phyloP scores from a whole-genome alignment of 2,329 filamentous ascomycete species.

The Lasiodiplodia sp. region DNA sequence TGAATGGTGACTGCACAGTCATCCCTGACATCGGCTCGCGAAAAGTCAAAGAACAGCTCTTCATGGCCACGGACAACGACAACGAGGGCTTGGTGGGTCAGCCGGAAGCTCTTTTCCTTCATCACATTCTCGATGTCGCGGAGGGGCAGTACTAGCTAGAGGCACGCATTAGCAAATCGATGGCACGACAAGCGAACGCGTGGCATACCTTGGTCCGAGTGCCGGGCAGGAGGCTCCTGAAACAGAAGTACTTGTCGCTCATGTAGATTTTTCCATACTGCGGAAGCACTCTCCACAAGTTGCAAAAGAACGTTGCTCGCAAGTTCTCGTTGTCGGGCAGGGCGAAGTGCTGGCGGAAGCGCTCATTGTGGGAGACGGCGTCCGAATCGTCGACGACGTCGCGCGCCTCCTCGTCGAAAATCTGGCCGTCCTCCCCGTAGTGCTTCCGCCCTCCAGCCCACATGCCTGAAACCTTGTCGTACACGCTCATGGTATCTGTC shows the following conservation, averaged over 20 bases:
- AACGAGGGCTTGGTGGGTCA: slow-evolving; percentile 88
- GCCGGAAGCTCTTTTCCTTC: slow-evolving; percentile 93
- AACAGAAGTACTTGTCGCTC: slow-evolving; percentile 86
- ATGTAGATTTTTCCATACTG: slow-evolving; percentile 97
- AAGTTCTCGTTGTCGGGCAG: slow-evolving; percentile 84
- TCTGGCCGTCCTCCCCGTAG: slow-evolving; percentile 75
- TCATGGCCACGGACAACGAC: slow-evolving; percentile 94
- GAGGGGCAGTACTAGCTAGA: slow-evolving; percentile 78
- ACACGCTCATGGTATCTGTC: slow-evolving; percentile 93
- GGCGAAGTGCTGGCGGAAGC: slow-evolving; percentile 90
- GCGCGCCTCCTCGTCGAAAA: slow-evolving; percentile 68
- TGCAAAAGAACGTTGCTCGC: slow-evolving; percentile 90
- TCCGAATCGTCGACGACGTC: slow-evolving; percentile 65
- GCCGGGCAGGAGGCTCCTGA: slow-evolving; percentile 86
- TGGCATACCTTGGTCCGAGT: slow-evolving; percentile 76
- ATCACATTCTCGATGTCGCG: slow-evolving; percentile 92
- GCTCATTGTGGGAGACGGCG: slow-evolving; percentile 62
- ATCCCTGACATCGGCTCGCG: slow-evolving; percentile 77
- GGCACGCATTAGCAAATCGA: slow-evolving; percentile 17
- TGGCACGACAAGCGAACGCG: neutral
- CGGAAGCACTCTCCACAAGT: slow-evolving; percentile 86
- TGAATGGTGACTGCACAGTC: slow-evolving; percentile 87
- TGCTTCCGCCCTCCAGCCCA: slow-evolving; percentile 91
- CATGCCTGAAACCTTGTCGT: slow-evolving; percentile 97
- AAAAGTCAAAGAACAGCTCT: slow-evolving; percentile 96